Base-by-base conservation (phyloP, 371 early-diverging fungal species). In the Mortierella sp. region DNA sequence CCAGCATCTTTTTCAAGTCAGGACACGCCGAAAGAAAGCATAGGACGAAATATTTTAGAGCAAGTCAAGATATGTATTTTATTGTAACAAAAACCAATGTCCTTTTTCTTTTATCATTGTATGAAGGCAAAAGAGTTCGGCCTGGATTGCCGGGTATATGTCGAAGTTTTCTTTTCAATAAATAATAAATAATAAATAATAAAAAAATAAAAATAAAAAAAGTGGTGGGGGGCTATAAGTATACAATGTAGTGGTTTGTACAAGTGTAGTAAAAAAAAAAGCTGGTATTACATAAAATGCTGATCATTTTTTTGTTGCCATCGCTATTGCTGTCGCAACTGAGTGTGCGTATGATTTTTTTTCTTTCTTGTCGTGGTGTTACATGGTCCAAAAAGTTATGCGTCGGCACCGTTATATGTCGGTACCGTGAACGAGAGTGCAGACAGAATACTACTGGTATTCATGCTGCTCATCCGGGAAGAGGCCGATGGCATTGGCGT, bases 341-440 rank as follows among this genome's bases (percentile, higher is more conserved):
- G 2, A 28, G 28, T 28, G 28, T 28, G 28, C 28, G 28, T 28
- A 28, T 48, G 21, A 10, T 21, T 61, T 69, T 61, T 38, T 19
- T 48, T 33, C 50, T 11, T 59, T 53, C 53, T 33, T 28, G 24
- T 32, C 58, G 43, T 21, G 11, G 15, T 41, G 53, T 4, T n/a
- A 36, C 3, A 36, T 47, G 13, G 38, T 63, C 58, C 0, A 62
- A 58, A 58, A 5, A 41, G 13, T 58, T 70, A 74, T 13, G 71
- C 74, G 5, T 79, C 80, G 1, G 74, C 80, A 68, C 74, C 70
- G 40, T 33, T 81, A 13, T 76, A 81, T 3, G 72, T 76, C 15
- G 82, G 82, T 11, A 81, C 82, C 0, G 76, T 65, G 52, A 81
- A 81, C 22, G 82, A 81, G 36, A 81, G 28, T 10, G 82, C 82